These are phyloP conservation scores for Withania somnifera DNA, from an alignment of 305 asterid genomes.

Conservation along the genomic window DNA sequence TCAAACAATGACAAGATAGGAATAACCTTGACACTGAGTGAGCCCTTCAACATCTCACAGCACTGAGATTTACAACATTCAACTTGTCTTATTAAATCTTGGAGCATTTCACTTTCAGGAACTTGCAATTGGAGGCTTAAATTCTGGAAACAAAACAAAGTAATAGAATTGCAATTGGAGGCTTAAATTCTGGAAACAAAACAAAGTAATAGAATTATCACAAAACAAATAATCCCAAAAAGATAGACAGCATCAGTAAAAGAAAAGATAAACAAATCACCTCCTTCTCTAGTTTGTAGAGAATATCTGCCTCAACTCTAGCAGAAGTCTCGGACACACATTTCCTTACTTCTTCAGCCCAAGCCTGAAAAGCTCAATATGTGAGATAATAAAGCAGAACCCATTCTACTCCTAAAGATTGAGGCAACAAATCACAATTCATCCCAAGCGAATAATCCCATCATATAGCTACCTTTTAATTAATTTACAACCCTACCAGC, in stretches of 20 bases:
- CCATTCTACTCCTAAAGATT: background rate
- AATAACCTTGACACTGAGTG: slow-evolving; percentile 49
- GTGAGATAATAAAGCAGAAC: background rate
- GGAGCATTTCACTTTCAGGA: slow-evolving; percentile 58
- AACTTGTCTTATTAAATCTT: slow-evolving; percentile 41
- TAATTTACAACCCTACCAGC: background rate
- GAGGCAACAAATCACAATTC: background rate
- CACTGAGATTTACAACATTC: slow-evolving; percentile 62
- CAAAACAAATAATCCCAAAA: background rate
- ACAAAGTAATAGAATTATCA: background rate
- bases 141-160: slow-evolving; percentile 28
- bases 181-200: slow-evolving; percentile 38
- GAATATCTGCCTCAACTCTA: slow-evolving; percentile 48
- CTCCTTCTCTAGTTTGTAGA: slow-evolving; percentile 70
- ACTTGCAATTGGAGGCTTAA: slow-evolving; percentile 56
- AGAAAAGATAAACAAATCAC: slow-evolving; percentile 22
- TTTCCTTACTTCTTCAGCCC: slow-evolving; percentile 53
- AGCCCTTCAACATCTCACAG: slow-evolving; percentile 50
- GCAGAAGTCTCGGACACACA: slow-evolving; percentile 50
- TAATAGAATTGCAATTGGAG: slow-evolving; percentile 29
- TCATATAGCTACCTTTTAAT: background rate
- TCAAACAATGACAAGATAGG: slow-evolving; percentile 3
- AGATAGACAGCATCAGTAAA: background rate
- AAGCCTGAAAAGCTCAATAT: slow-evolving; percentile 36
- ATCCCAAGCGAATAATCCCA: background rate